Percentiles rank a stretch among this genome's conserved stretches.
phyloP scores from a whole-genome alignment of 306 rosid genomes.

The apple (Malus domestica) region ASM211411v1 NC_041793.1:35631001-35631500 shows the following conservation, averaged over 20 bases:
- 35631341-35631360: slow-evolving; percentile 46
- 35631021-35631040: no score
- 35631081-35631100: no score
- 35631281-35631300: slow-evolving; percentile 44
- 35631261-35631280: slow-evolving; percentile 28
- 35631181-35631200: no score
- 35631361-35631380: slow-evolving; percentile 19
- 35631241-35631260: slow-evolving; percentile 32
- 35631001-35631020: no score
- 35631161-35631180: no score
- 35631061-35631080: no score
- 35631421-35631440: background rate
- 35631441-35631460: background rate
- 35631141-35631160: accelerated
- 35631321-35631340: slow-evolving; percentile 42
- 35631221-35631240: slow-evolving; percentile 12
- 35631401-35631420: slow-evolving; percentile 11
- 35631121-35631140: no score
- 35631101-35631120: no score
- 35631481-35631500: slow-evolving; percentile 13
- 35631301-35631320: slow-evolving; percentile 59
- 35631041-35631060: no score
- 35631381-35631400: background rate
- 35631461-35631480: background rate
- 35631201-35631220: no score